A percentile compares a stretch with the other conserved stretches of the same genome.
Evolutionary conservation across 768 basidiomycete species (phyloP).

Genomic region (Leccinellum albellum): DNA sequence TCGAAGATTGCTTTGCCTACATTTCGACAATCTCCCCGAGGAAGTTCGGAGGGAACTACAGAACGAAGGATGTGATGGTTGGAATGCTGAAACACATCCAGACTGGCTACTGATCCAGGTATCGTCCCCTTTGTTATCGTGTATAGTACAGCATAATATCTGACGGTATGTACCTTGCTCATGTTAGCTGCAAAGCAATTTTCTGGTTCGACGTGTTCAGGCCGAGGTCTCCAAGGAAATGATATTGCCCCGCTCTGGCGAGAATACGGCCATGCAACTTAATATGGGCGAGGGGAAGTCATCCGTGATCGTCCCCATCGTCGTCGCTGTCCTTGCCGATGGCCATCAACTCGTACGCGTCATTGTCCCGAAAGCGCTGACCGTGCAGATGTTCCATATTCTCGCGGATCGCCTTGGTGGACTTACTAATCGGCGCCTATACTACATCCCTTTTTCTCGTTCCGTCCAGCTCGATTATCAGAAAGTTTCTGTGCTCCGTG

Average conservation of each 20-base stretch:
- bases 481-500: slow-evolving; percentile 1
- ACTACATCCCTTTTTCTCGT: slow-evolving; percentile 32
- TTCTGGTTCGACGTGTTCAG: slow-evolving; percentile 10
- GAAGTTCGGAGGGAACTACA: slow-evolving; percentile 30
- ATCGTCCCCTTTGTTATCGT: background rate
- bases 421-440: slow-evolving; percentile 33
- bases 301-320: slow-evolving; percentile 36
- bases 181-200: slow-evolving; percentile 26
- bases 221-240: slow-evolving; percentile 28
- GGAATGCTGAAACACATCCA: slow-evolving; percentile 11
- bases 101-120: slow-evolving; percentile 51
- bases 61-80: slow-evolving; percentile 20
- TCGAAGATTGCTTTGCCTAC: slow-evolving; percentile 30
- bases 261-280: slow-evolving; percentile 43
- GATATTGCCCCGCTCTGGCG: slow-evolving; percentile 24
- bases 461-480: slow-evolving; percentile 5
- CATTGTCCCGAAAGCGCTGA: slow-evolving; percentile 24
- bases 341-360: slow-evolving; percentile 27
- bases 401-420: slow-evolving; percentile 31
- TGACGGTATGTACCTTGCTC: background rate
- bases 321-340: slow-evolving; percentile 24
- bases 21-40: slow-evolving; percentile 18
- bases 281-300: slow-evolving; percentile 27
- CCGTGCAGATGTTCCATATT: slow-evolving; percentile 30
- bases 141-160: background rate